Evolutionary conservation across 2,329 filamentous ascomycete genomes (phyloP).

Genomic region (Cordyceps farinosa): DNA sequence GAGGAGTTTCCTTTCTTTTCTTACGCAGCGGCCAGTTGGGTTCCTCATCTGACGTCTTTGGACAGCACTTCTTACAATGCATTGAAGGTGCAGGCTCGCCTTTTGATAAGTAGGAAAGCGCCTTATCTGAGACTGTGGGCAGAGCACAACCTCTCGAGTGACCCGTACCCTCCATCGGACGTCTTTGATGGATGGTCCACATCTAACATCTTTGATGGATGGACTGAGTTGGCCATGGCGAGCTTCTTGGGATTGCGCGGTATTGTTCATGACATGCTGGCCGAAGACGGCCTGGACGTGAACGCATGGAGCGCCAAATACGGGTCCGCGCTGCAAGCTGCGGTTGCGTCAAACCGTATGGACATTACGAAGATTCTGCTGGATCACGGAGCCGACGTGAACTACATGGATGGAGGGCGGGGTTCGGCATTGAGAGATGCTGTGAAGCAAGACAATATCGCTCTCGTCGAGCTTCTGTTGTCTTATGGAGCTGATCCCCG

Average conservation of each 20-base stretch:
- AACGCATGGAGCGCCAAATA: background rate
- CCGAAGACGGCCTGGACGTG: background rate
- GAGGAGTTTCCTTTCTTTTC: background rate
- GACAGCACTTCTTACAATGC: background rate
- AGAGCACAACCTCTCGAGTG: background rate
- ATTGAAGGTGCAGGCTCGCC: background rate
- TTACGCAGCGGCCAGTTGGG: background rate
- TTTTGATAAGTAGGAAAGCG: too few relatives aligned
- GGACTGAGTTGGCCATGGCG: conserved; percentile 18
- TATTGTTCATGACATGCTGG: background rate
- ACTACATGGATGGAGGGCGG: background rate
- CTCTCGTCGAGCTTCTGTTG: background rate
- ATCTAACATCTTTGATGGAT: background rate
- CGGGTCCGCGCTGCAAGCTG: background rate
- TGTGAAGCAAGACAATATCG: background rate
- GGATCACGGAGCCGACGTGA: background rate
- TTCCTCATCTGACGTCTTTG: background rate
- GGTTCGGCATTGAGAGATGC: background rate
- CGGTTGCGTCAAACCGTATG: background rate
- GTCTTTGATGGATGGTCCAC: too few relatives aligned
- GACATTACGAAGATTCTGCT: background rate
- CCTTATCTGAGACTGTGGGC: too few relatives aligned
- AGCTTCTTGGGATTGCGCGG: conserved; percentile 17
- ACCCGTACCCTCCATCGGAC: too few relatives aligned
- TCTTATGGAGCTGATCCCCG: background rate